Evolutionary conservation across 1,284 basidiomycete species (phyloP), one percentile per base, ranked within the genome.

Genomic region (Marasmius tenuissimus): DNA sequence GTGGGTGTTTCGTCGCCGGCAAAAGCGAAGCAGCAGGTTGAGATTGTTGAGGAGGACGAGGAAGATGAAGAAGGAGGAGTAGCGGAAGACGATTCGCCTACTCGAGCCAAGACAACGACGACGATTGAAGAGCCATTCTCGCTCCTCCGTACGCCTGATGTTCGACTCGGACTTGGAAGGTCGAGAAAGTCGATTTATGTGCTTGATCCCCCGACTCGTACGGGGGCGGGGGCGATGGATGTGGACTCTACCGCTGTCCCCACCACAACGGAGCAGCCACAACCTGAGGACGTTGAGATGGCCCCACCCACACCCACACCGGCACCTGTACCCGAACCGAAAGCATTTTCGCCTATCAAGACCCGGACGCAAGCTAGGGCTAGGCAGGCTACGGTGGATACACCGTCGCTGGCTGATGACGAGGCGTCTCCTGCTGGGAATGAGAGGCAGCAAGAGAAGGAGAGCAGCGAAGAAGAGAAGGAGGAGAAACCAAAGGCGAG

Each of bases 401-500:
- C 65, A 34, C 65, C 63, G 11, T 66, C 65, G 1, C 56, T 67
- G 14, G 65, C 65, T 38, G 67, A 69, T 39, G 67, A 68, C 49
- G 68, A 67, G 59, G 62, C 66, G 16, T 65, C 63, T 38, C 61
- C 63, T 40, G 66, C 52, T 42, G 49, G 56, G 12, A 47, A 39
- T 39, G 61, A 48, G 3, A 57, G 38, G 16, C 37, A 14, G 8
- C 45, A 60, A 34, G 55, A 8, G 45, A n/a, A 47, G n/a, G 40
- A 12, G 45, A 47, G 16, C 2, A 27, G 53, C 8, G 54, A 54
- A 33, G 42, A 27, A 35, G 51, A 61, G 5, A 60, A 47, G 45
- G 53, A 53, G 20, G 65, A 63, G 22, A 39, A 53, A 9, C 50
- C 22, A n/a, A 48, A 20, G 57, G 50, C 11, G 53, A 62, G 39